Evolutionary conservation across 2,329 filamentous ascomycete genomes (phyloP), one percentile per base, ranked within the genome.

Genomic region (Alternaria triticina): DNA sequence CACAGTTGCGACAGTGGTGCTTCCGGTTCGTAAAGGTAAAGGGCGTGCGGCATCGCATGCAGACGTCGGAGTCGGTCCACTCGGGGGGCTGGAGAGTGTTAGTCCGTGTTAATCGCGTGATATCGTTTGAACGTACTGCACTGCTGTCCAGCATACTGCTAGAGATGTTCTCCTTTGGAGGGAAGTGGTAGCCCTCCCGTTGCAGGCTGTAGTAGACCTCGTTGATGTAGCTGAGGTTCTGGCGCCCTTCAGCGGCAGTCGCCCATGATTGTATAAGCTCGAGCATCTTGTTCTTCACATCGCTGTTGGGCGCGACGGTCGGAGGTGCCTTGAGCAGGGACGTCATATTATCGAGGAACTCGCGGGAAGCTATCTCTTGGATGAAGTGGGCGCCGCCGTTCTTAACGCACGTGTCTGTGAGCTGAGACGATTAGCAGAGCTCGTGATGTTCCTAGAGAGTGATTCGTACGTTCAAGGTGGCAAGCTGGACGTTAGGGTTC

Each of bases 21-120:
- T 98, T 99, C 75, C 96, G 90, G 80, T 99, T 99, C 59, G 95
- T 99, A 77, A 99, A 97, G 51, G 93, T 97, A 74, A 99, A 99
- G 17, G 93, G 83, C 12, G 95, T 97, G 71, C 96, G 90, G 80
- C 96, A 99, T 77, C 96, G 91, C 94, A 99, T 97, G 80, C 96
- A 99, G 30, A 99, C 95, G 74, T 99, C 96, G 11, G 95, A 97
- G 81, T 99, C 96, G 54, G 90, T 90, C 96, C 96, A 99, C 82
- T 99, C 96, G 0, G 96, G 96, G 10, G 96, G 96, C 90, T 97
- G 72, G 58, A 4, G 22, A 17, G 6, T 25, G 54, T 70, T 44
- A 67, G 62, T n/a, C 12, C 17, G 13, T 33, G 11, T 2, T 3
- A 3, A 1, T 28, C 10, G 4, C 4, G 27, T 7, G 5, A 30